These are phyloP conservation scores for Aspergillus sparsus DNA, from an alignment of 495 filamentous ascomycete genomes.

Conservation along the genomic window DNA sequence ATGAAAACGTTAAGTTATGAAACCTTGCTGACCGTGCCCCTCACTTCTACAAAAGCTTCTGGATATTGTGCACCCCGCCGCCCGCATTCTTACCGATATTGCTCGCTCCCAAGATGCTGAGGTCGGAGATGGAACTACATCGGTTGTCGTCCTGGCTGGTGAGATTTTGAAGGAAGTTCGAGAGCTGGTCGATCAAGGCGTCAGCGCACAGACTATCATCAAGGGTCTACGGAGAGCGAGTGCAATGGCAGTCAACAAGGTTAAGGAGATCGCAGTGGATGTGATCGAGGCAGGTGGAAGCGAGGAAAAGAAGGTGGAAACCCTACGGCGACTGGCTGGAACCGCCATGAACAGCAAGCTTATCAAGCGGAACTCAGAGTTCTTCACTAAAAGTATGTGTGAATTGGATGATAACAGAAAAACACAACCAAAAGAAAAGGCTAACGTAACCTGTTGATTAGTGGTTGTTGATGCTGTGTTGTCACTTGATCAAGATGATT, in stretches of 20 bases:
- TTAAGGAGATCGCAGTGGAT: constrained; percentile 93
- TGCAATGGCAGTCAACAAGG: constrained; percentile 94
- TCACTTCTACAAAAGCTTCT: constrained; percentile 64
- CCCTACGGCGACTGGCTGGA: constrained; percentile 81
- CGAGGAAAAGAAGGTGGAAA: constrained; percentile 86
- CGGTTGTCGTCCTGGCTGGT: constrained; percentile 91
- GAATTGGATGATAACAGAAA: not conserved
- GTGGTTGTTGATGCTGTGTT: constrained; percentile 98
- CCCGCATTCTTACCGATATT: constrained; percentile 96
- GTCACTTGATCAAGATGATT: constrained; percentile 93
- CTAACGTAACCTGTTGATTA: constrained; percentile 36
- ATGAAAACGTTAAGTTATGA: not conserved
- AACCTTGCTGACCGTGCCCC: constrained; percentile 6
- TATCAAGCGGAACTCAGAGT: constrained; percentile 93
- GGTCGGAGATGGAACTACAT: constrained; percentile 97
- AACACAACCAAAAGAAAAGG: constrained; percentile 1
- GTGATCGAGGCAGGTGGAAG: constrained; percentile 54
- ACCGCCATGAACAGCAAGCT: constrained; percentile 99
- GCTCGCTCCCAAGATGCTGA: constrained; percentile 98
- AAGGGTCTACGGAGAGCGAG: constrained; percentile 91
- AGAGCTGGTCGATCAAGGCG: constrained; percentile 92
- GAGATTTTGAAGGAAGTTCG: constrained; percentile 96
- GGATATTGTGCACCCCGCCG: constrained; percentile 97
- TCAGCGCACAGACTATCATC: constrained; percentile 95
- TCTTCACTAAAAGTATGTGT: constrained; percentile 94